Evolutionary conservation across 1,284 basidiomycete species (phyloP).

Genomic region (Pseudozyma tsukubaensis): DNA sequence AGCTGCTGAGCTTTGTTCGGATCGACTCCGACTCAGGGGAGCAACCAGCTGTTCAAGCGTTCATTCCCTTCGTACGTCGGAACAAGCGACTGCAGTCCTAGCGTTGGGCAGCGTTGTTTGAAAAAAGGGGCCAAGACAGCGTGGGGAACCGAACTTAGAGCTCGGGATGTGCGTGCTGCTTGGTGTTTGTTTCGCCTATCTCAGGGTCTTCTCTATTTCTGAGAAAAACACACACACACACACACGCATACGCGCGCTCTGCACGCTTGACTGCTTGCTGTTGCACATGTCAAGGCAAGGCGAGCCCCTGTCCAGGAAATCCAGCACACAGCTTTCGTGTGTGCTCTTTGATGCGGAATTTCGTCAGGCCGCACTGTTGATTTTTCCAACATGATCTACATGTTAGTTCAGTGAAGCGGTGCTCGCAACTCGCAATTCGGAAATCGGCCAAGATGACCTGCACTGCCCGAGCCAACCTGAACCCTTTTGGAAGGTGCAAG

Average conservation of each 20-base stretch:
- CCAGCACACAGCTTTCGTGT: background rate
- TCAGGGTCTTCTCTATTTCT: too few species aligned
- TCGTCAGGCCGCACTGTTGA: background rate
- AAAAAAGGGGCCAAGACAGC: too few species aligned
- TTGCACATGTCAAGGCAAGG: background rate
- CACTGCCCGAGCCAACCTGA: constrained; percentile 1
- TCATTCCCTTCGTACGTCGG: too few species aligned
- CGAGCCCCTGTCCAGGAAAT: constrained; percentile 3
- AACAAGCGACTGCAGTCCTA: too few species aligned
- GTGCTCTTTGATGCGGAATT: constrained; percentile 1
- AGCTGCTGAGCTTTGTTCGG: too few species aligned
- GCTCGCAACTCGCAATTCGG: background rate
- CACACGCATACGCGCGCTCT: constrained; percentile 1
- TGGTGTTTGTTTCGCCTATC: constrained; percentile 1
- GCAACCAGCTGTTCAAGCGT: too few species aligned
- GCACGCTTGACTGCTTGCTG: background rate
- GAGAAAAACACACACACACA: constrained; percentile 1
- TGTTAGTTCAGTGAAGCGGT: background rate
- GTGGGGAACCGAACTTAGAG: background rate
- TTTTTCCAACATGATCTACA: background rate
- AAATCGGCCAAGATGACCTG: background rate
- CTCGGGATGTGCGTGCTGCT: background rate
- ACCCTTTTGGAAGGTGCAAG: background rate
- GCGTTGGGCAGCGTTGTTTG: too few species aligned
- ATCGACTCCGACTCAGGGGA: too few species aligned